Percentiles rank a stretch among this genome's conserved stretches.
phyloP scores from a whole-genome alignment of 345 rosid species.

The Lumnitzera littorea region DNA sequence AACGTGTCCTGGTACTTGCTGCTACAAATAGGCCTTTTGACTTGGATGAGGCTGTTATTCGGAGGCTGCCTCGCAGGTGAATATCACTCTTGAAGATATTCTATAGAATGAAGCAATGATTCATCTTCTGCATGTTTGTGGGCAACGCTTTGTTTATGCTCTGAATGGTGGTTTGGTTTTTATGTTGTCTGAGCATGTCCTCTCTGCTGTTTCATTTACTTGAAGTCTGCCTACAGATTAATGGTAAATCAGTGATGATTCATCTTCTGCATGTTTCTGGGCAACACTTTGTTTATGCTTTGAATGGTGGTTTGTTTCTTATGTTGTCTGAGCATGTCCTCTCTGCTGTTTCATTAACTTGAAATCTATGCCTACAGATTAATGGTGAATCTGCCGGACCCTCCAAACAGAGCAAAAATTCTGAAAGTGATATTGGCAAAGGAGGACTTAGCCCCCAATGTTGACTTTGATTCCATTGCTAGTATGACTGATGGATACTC shows the following conservation, averaged over 20 bases:
- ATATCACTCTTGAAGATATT: slow-evolving; percentile 1
- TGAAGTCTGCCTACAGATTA: slow-evolving; percentile 33
- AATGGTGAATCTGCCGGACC: slow-evolving; percentile 88
- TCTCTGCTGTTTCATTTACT: neutral
- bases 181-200: neutral
- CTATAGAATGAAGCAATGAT: neutral
- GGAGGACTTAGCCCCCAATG: slow-evolving; percentile 67
- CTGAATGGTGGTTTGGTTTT: neutral
- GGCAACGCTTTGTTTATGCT: neutral
- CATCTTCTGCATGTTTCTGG: neutral
- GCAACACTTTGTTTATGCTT: neutral
- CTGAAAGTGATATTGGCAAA: slow-evolving; percentile 68
- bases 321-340: neutral
- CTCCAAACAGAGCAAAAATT: slow-evolving; percentile 74
- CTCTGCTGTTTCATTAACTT: neutral
- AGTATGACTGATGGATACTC: slow-evolving; percentile 84
- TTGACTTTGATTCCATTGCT: slow-evolving; percentile 69
- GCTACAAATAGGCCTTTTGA: slow-evolving; percentile 96
- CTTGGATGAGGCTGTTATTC: slow-evolving; percentile 96
- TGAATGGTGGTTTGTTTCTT: neutral
- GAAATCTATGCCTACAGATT: slow-evolving; percentile 30
- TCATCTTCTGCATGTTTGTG: neutral
- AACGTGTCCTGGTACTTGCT: slow-evolving; percentile 85
- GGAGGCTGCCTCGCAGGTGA: slow-evolving; percentile 54
- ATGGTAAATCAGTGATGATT: slow-evolving; percentile 50